These are phyloP conservation scores for Aspergillus neoniger DNA, from an alignment of 2,329 filamentous ascomycete species.

Conservation along the genomic window DNA sequence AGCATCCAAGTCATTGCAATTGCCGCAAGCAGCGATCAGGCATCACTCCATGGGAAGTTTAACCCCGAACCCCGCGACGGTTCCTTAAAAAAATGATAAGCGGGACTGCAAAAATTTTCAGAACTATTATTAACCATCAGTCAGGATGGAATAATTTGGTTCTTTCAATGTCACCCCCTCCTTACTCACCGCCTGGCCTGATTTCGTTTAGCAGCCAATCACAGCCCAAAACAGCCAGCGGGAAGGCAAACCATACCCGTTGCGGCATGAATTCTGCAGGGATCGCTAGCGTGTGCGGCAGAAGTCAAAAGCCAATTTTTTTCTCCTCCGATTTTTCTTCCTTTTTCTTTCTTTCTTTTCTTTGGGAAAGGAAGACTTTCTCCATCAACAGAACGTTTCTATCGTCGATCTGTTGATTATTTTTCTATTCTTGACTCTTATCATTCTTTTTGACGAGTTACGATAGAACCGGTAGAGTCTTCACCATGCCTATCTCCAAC, in stretches of 20 bases:
- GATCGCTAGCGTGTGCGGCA: conserved; percentile 26
- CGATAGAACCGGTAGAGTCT: conserved; percentile 31
- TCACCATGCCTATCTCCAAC: conserved; percentile 72
- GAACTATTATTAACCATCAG: conserved; percentile 1
- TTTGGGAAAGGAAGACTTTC: conserved; percentile 61
- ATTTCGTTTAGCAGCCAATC: conserved; percentile 38
- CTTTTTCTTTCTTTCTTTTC: conserved; percentile 51
- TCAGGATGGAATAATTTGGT: conserved; percentile 12
- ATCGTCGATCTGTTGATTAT: conserved; percentile 48
- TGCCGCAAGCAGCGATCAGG: no score
- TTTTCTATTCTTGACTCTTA: conserved; percentile 23
- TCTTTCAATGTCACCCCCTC: conserved; percentile 7
- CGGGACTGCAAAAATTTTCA: no score
- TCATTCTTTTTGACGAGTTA: conserved; percentile 23
- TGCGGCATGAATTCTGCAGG: conserved; percentile 19
- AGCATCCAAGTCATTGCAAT: no score
- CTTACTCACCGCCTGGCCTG: conserved; percentile 26
- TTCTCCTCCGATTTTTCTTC: conserved; percentile 31
- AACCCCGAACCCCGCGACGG: no score
- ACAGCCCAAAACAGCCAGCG: not conserved
- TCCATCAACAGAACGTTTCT: conserved; percentile 58
- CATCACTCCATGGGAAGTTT: no score
- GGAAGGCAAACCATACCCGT: conserved; percentile 25
- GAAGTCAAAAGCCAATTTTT: conserved; percentile 34
- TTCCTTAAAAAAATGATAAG: no score